phyloP scores from a whole-genome alignment of 805 yeast genomes.

The Candida ficus region DNA sequence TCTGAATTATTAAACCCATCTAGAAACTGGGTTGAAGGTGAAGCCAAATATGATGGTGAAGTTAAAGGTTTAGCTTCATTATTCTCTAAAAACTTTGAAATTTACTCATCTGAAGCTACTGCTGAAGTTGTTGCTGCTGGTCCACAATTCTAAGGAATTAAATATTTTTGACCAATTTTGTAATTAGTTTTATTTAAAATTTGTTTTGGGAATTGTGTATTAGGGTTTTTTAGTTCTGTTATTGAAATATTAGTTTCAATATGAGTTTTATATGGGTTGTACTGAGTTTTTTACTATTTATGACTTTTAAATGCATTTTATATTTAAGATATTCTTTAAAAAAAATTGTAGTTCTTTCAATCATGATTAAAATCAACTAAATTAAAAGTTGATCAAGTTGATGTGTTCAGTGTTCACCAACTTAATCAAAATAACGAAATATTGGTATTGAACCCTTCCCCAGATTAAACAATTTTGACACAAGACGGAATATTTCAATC shows the following conservation, averaged over 20 bases:
- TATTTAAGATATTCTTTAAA: no score
- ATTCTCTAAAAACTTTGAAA: conserved; percentile 83
- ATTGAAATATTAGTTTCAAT: not conserved
- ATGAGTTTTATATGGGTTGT: conserved; percentile 3
- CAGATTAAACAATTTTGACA: no score
- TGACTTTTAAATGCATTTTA: not conserved
- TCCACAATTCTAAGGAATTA: conserved; percentile 51
- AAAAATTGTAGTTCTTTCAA: no score
- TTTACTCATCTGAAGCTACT: conserved; percentile 78
- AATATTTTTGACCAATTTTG: no score
- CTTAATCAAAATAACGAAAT: no score
- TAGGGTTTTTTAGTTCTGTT: not conserved
- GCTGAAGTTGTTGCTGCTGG: conserved; percentile 90
- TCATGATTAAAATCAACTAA: no score
- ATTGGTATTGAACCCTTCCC: no score
- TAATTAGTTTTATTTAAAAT: not conserved
- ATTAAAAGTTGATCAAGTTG: no score
- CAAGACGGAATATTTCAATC: no score
- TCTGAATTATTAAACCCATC: conserved; percentile 81
- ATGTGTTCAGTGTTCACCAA: no score
- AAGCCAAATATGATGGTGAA: conserved; percentile 46
- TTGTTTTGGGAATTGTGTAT: not conserved
- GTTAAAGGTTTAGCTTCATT: conserved; percentile 64
- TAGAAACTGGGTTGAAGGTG: conserved; percentile 66
- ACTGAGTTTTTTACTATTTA: not conserved